These are phyloP conservation scores for Microdochium trichocladiopsis DNA, from an alignment of 2,329 filamentous ascomycete species.

Conservation along the genomic window DNA sequence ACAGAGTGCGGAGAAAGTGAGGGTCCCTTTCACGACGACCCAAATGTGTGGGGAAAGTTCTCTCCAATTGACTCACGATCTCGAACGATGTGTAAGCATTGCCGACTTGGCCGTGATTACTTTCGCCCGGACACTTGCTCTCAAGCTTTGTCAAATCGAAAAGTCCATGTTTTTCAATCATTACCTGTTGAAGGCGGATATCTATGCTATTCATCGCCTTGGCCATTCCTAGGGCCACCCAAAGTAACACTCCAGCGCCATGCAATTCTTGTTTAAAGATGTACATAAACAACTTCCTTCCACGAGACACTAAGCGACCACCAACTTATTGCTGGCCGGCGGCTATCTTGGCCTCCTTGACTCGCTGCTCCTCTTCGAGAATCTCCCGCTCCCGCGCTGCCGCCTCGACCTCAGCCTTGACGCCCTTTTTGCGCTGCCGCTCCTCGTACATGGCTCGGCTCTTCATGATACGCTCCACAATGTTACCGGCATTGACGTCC, in stretches of 20 bases:
- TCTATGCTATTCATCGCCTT: background rate
- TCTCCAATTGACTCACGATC: background rate
- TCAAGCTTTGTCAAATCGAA: no score
- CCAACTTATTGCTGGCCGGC: background rate
- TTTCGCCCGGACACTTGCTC: background rate
- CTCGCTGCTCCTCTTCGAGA: constrained; percentile 50
- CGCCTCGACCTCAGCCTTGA: constrained; percentile 74
- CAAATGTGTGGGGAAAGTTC: background rate
- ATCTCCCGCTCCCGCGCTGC: constrained; percentile 55
- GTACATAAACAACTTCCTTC: background rate
- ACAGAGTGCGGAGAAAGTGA: background rate
- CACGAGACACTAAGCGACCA: background rate
- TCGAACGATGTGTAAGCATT: background rate
- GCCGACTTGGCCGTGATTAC: background rate
- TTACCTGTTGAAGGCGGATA: background rate
- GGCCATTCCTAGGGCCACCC: background rate
- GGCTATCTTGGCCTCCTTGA: constrained; percentile 33
- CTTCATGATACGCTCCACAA: constrained; percentile 84
- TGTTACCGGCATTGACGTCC: constrained; percentile 85
- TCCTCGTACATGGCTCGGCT: constrained; percentile 86
- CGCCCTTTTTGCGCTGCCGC: constrained; percentile 80
- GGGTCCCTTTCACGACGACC: no score
- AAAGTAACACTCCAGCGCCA: background rate
- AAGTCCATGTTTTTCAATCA: no score
- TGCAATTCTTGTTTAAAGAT: constrained; percentile 1